Conservation (phyloP, 305 asterid species). For the Fraxinus dipetala region DNA sequence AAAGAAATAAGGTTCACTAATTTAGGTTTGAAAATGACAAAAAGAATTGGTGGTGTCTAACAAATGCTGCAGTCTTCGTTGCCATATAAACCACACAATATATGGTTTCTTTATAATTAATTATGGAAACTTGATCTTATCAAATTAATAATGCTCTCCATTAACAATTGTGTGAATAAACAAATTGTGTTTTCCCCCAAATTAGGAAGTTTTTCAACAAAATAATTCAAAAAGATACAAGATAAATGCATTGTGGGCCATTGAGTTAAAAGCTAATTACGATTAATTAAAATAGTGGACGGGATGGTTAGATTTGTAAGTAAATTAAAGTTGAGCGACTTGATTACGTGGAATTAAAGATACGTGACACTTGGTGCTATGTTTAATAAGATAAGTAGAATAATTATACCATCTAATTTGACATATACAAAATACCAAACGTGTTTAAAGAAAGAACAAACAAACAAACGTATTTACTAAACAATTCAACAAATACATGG, state of each 20-base stretch:
- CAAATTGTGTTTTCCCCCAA: neutral
- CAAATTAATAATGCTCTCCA: neutral
- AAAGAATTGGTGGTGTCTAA: conserved; percentile 25
- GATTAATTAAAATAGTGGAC: too few relatives aligned
- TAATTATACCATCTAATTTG: neutral
- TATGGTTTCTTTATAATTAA: neutral
- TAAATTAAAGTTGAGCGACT: neutral
- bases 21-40: conserved; percentile 11
- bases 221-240: neutral
- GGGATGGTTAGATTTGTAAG: neutral
- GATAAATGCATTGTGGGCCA: neutral
- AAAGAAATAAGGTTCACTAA: conserved; percentile 23
- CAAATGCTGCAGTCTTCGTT: conserved; percentile 4
- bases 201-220: neutral
- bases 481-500: neutral
- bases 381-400: too few relatives aligned
- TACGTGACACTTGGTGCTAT: neutral
- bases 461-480: neutral
- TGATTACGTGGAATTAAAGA: neutral
- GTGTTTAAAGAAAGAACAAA: neutral
- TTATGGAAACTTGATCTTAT: neutral
- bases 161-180: neutral
- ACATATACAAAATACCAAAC: neutral
- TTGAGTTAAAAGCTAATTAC: neutral
- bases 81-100: neutral